phyloP scores from a whole-genome alignment of 768 basidiomycete species.

The Serendipita sp. region DNA sequence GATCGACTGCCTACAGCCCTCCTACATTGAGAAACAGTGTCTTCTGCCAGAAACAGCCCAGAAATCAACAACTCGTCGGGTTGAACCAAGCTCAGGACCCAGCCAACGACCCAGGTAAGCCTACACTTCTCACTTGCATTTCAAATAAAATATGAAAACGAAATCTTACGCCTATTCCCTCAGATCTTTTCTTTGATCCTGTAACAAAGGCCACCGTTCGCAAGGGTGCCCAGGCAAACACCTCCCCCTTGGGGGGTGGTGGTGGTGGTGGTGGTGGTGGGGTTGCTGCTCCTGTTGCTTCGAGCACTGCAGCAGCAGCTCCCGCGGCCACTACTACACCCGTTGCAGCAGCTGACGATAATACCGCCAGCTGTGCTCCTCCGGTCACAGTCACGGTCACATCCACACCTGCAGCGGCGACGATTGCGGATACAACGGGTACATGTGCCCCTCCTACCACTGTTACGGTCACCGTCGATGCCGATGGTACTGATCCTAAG shows the following conservation, averaged over 20 bases:
- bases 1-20: conserved; percentile 15
- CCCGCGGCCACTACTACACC: conserved; percentile 28
- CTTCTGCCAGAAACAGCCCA: background rate
- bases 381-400: background rate
- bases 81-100: conserved; percentile 13
- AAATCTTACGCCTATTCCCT: background rate
- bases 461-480: conserved; percentile 11
- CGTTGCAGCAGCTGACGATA: conserved; percentile 22
- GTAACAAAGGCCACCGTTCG: conserved; percentile 22
- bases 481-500: conserved; percentile 11
- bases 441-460: conserved; percentile 8
- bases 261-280: conserved; percentile 3
- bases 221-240: conserved; percentile 29
- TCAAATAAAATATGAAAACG: background rate
- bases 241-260: conserved; percentile 16
- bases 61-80: background rate
- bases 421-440: conserved; percentile 6
- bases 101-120: conserved; percentile 15
- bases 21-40: background rate
- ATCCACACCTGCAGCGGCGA: background rate
- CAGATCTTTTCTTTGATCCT: conserved; percentile 20
- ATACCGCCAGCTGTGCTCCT: conserved; percentile 12
- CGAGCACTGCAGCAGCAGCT: background rate
- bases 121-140: background rate
- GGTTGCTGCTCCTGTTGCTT: background rate